These are phyloP conservation scores for Agrocybe chaxingu DNA, from an alignment of 768 basidiomycete species.

Conservation along the genomic window DNA sequence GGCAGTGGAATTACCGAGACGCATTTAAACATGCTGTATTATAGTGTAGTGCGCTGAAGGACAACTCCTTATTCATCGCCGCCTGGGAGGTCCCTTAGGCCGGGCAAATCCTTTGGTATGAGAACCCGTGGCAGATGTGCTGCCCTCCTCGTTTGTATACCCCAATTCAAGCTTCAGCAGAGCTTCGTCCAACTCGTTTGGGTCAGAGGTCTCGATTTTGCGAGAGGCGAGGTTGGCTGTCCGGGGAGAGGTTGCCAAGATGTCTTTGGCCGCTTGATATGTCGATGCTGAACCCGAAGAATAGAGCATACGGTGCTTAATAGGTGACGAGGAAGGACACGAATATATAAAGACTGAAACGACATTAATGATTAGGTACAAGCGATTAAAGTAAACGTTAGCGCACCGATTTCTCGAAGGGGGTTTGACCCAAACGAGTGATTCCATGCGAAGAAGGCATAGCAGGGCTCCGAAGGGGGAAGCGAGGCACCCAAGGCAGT, in stretches of 20 bases:
- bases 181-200: conserved; percentile 62
- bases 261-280: conserved; percentile 51
- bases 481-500: conserved; percentile 46
- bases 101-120: conserved; percentile 55
- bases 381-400: neutral
- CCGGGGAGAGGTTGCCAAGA: conserved; percentile 42
- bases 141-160: conserved; percentile 14
- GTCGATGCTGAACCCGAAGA: conserved; percentile 64
- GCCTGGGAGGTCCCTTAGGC: conserved; percentile 65
- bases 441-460: conserved; percentile 67
- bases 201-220: conserved; percentile 84
- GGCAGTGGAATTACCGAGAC: neutral
- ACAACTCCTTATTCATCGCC: conserved; percentile 10
- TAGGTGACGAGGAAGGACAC: conserved; percentile 76
- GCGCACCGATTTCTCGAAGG: conserved; percentile 60
- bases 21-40: neutral
- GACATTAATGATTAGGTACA: neutral
- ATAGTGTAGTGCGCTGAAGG: neutral
- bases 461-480: conserved; percentile 61
- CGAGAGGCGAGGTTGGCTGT: conserved; percentile 42
- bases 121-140: conserved; percentile 11
- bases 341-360: conserved; percentile 83
- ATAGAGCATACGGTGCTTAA: conserved; percentile 89
- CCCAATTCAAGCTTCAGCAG: conserved; percentile 62
- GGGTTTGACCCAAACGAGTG: conserved; percentile 35